These are phyloP conservation scores for Gossypium stocksii DNA, from an alignment of 345 rosid species.

Conservation along the genomic window DNA sequence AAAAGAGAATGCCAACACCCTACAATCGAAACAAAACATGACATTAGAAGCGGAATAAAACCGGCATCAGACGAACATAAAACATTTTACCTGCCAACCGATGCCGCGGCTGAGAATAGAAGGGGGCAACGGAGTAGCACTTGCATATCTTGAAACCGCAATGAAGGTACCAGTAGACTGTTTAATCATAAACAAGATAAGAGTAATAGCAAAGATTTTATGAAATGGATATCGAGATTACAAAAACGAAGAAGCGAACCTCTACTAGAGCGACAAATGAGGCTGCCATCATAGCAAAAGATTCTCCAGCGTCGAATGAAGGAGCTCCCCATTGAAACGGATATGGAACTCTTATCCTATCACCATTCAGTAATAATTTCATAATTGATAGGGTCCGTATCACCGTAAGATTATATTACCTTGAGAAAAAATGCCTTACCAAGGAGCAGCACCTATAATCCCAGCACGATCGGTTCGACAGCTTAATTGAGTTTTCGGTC, in stretches of 20 bases:
- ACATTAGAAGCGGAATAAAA: neutral
- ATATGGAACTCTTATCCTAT: conserved; percentile 93
- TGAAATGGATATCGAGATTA: neutral
- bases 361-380: no score
- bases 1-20: conserved; percentile 89
- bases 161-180: conserved; percentile 93
- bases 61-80: neutral
- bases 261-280: conserved; percentile 89
- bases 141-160: conserved; percentile 80
- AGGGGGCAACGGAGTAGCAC: conserved; percentile 92
- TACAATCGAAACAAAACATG: conserved; percentile 17
- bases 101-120: conserved; percentile 92
- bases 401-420: neutral
- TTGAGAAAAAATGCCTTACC: conserved; percentile 40
- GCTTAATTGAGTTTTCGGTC: conserved; percentile 61
- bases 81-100: conserved; percentile 85
- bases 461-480: conserved; percentile 92
- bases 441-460: conserved; percentile 76
- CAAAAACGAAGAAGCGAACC: conserved; percentile 34
- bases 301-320: conserved; percentile 89
- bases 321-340: conserved; percentile 99
- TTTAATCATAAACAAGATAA: conserved; percentile 16
- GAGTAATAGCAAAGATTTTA: neutral
- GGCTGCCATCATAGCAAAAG: conserved; percentile 93
- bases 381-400: neutral